These are phyloP conservation scores for Cokeromyces recurvatus DNA, from an alignment of 371 early-diverging fungal species.

Conservation along the genomic window DNA sequence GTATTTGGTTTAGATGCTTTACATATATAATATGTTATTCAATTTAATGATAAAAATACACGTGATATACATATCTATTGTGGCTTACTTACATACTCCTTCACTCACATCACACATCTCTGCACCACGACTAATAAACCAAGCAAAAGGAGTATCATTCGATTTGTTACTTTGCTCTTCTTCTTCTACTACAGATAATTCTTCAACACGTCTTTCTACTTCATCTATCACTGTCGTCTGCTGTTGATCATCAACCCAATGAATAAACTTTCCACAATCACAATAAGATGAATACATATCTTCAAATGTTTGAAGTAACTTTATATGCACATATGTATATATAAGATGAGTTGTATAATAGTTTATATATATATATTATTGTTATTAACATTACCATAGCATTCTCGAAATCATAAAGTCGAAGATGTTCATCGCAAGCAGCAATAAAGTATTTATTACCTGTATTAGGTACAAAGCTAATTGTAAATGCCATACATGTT, in stretches of 20 bases:
- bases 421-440: slow-evolving; percentile 80
- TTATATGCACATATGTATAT: no score
- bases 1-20: slow-evolving; percentile 78
- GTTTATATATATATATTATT: neutral
- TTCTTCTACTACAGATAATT: slow-evolving; percentile 7
- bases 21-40: neutral
- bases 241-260: slow-evolving; percentile 50
- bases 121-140: slow-evolving; percentile 82
- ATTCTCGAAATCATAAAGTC: slow-evolving; percentile 87
- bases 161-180: slow-evolving; percentile 2
- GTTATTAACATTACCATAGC: slow-evolving; percentile 62
- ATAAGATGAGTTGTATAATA: no score
- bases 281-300: slow-evolving; percentile 84
- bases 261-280: slow-evolving; percentile 84
- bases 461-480: slow-evolving; percentile 87
- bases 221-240: neutral
- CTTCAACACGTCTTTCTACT: slow-evolving; percentile 1
- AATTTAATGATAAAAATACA: no score
- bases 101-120: slow-evolving; percentile 84
- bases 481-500: slow-evolving; percentile 93
- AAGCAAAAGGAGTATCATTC: slow-evolving; percentile 41
- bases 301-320: slow-evolving; percentile 76
- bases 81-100: slow-evolving; percentile 72
- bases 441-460: slow-evolving; percentile 90
- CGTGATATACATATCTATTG: no score